phyloP scores from a whole-genome alignment of 225 moss, liverwort and hornwort genomes.

The Lunularia cruciata region DNA sequence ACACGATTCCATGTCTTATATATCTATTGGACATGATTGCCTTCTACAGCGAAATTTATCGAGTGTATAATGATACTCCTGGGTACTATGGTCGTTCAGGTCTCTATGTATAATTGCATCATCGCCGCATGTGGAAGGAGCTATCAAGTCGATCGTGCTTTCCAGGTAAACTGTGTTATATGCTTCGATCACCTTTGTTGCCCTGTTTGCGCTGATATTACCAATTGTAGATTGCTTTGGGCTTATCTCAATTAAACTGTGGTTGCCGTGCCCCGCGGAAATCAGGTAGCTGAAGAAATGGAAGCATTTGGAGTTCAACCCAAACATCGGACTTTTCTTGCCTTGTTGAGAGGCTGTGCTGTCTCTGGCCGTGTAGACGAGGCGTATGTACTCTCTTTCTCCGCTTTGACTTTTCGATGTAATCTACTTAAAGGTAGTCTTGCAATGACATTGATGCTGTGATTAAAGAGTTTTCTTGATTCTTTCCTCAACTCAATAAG shows the following conservation, averaged over 20 bases:
- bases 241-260: background rate
- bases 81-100: conserved; percentile 30
- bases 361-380: conserved; percentile 71
- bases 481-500: background rate
- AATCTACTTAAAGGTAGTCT: too few species aligned
- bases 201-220: background rate
- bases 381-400: conserved; percentile 52
- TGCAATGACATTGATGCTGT: too few species aligned
- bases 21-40: too few species aligned
- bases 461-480: background rate
- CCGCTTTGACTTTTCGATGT: background rate
- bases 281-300: conserved; percentile 82
- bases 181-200: background rate
- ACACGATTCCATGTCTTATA: too few species aligned
- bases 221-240: background rate
- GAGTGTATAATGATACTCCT: background rate
- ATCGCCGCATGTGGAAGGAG: conserved; percentile 72
- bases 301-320: conserved; percentile 67
- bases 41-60: too few species aligned
- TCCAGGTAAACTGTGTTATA: conserved; percentile 48
- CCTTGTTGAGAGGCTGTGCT: conserved; percentile 74
- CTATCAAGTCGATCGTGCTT: conserved; percentile 64
- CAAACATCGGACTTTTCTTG: conserved; percentile 71
- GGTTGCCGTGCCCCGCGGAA: conserved; percentile 2
- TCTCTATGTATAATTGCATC: conserved; percentile 59